Conservation (phyloP, 2,329 filamentous ascomycete genomes). For the Aspergillus awamori region DNA sequence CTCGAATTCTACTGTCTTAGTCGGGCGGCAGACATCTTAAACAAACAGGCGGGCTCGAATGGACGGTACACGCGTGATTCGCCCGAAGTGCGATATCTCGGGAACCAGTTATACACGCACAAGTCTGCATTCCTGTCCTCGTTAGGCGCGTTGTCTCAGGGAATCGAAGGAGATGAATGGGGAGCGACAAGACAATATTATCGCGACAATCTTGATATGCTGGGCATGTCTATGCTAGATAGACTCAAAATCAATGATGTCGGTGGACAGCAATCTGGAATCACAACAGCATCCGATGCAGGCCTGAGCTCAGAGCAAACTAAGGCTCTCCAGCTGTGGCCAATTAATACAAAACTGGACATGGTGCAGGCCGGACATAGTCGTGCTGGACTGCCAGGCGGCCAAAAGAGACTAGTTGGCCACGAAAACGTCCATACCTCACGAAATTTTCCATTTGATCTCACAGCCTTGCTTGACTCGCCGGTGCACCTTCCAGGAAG, state of each 20-base stretch:
- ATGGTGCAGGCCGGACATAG: conserved; percentile 15
- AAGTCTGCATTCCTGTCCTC: conserved; percentile 48
- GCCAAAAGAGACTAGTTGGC: conserved; percentile 24
- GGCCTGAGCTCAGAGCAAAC: conserved; percentile 26
- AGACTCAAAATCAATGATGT: conserved; percentile 33
- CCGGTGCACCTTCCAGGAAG: conserved; percentile 32
- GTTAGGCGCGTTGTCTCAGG: conserved; percentile 44
- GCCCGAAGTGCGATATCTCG: conserved; percentile 47
- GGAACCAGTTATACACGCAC: conserved; percentile 44
- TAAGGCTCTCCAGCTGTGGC: conserved; percentile 20
- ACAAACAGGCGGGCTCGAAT: conserved; percentile 39
- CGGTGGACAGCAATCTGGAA: conserved; percentile 21
- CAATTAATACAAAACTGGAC: conserved; percentile 19
- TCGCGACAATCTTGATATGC: conserved; percentile 46
- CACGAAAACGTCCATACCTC: conserved; percentile 23
- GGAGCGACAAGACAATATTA: conserved; percentile 43
- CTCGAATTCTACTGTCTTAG: conserved; percentile 50
- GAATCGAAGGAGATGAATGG: conserved; percentile 44
- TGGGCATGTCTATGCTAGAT: conserved; percentile 43
- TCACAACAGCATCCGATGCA: conserved; percentile 26
- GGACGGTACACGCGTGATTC: conserved; percentile 44
- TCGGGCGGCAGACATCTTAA: conserved; percentile 49
- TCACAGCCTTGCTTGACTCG: conserved; percentile 26
- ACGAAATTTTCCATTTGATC: conserved; percentile 28
- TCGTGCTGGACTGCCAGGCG: conserved; percentile 19